phyloP scores from a whole-genome alignment of 2,329 filamentous ascomycete species.

The Diaporthe destruens region DNA sequence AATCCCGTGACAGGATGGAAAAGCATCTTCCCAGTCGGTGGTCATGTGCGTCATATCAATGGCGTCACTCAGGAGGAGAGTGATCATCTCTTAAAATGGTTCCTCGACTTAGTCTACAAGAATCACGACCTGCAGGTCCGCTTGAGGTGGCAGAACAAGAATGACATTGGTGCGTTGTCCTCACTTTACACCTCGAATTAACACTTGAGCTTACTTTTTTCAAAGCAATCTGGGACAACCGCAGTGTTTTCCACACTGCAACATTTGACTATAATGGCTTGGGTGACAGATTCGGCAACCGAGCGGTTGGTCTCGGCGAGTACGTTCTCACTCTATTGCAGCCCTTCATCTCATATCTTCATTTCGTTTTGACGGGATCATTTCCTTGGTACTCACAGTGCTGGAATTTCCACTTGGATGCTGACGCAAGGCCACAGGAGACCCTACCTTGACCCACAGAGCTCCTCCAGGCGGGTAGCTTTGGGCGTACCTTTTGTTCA shows the following conservation, averaged over 20 bases:
- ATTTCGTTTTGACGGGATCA: too few species aligned
- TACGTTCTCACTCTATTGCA: too few species aligned
- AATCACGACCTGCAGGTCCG: constrained; percentile 65
- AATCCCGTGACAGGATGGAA: constrained; percentile 76
- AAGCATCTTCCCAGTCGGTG: constrained; percentile 60
- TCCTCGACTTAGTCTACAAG: constrained; percentile 56
- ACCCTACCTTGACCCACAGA: constrained; percentile 66
- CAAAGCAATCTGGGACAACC: constrained; percentile 71
- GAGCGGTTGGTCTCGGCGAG: constrained; percentile 67
- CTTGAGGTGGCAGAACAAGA: constrained; percentile 59
- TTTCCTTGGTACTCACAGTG: too few species aligned
- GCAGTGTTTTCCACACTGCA: constrained; percentile 68
- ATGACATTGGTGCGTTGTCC: constrained; percentile 55
- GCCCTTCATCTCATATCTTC: too few species aligned
- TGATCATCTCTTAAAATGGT: constrained; percentile 55
- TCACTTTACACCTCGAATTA: neutral
- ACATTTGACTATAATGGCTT: constrained; percentile 69
- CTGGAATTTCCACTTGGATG: neutral
- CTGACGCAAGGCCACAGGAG: constrained; percentile 44
- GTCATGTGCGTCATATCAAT: constrained; percentile 58
- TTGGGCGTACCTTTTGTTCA: constrained; percentile 44
- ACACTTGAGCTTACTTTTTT: neutral
- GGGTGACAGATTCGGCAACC: constrained; percentile 63
- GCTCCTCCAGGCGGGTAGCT: constrained; percentile 58
- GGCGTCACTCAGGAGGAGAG: constrained; percentile 58